phyloP scores from a whole-genome alignment of 2,329 filamentous ascomycete species.

The Calonectria hawksworthii region DNA sequence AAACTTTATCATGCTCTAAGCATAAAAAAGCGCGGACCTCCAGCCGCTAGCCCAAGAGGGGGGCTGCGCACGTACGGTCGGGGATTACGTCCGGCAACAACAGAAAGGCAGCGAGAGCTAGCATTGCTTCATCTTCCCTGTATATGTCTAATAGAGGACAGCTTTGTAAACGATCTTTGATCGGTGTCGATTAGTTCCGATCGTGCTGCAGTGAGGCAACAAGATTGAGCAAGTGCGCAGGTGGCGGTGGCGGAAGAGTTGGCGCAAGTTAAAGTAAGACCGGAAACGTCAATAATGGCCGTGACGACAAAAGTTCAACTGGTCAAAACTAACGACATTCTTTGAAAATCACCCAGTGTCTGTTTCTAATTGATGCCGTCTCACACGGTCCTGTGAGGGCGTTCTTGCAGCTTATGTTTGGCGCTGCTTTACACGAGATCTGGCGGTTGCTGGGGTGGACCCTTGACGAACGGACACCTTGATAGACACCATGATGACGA shows the following conservation, averaged over 20 bases:
- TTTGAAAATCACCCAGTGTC: not conserved
- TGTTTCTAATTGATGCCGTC: not conserved
- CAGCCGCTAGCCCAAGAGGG: not conserved
- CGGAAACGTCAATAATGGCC: not conserved
- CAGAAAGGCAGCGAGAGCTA: not conserved
- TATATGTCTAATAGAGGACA: no score
- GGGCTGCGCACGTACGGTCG: not conserved
- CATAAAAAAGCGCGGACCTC: not conserved
- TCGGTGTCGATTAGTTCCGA: no score
- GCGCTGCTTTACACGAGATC: not conserved
- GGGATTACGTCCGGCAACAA: not conserved
- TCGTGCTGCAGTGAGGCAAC: not conserved
- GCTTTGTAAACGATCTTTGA: no score
- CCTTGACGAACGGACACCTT: not conserved
- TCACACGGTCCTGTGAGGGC: not conserved
- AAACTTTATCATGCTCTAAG: not conserved
- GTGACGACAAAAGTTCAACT: not conserved
- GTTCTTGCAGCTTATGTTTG: no score
- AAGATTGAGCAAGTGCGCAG: not conserved
- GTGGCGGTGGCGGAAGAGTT: not conserved
- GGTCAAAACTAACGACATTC: not conserved
- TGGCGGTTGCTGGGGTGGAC: not conserved
- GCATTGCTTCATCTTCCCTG: no score
- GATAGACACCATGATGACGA: not conserved
- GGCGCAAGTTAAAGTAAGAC: not conserved